These are phyloP conservation scores for Casuarina glauca DNA, from an alignment of 306 rosid species.

Conservation along the genomic window DNA sequence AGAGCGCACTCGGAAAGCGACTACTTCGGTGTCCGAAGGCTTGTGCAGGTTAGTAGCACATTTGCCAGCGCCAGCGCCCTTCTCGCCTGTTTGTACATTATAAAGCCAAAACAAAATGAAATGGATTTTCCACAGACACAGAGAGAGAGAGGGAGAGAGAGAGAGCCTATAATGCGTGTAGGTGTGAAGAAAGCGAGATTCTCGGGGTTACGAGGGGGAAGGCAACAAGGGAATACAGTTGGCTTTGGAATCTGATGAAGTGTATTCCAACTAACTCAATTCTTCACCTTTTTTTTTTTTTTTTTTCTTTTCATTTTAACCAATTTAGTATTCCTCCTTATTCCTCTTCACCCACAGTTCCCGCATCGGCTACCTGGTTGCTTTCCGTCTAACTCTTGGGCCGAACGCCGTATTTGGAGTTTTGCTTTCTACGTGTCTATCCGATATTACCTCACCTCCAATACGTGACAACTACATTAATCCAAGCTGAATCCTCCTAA, in stretches of 20 bases:
- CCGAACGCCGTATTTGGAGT: too few species aligned
- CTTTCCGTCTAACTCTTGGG: too few species aligned
- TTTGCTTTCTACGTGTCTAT: too few species aligned
- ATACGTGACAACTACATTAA: too few species aligned
- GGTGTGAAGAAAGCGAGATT: constrained; percentile 11
- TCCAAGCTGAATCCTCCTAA: too few species aligned
- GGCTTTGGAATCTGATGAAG: constrained; percentile 59
- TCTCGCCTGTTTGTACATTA: not conserved
- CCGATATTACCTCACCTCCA: too few species aligned
- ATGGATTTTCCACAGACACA: constrained; percentile 38
- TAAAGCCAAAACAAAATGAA: not conserved
- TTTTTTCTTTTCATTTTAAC: too few species aligned
- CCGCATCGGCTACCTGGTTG: too few species aligned
- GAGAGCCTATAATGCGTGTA: not conserved
- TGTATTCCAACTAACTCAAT: constrained; percentile 35
- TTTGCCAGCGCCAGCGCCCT: not conserved
- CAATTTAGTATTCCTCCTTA: too few species aligned
- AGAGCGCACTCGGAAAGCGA: not conserved
- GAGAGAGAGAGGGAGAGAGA: not conserved
- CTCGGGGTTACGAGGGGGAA: constrained; percentile 8
- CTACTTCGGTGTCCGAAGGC: not conserved
- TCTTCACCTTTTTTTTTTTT: not conserved
- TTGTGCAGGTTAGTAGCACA: not conserved
- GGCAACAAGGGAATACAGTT: constrained; percentile 51
- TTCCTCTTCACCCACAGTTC: too few species aligned